Base-by-base conservation (phyloP, 2,329 filamentous ascomycete species). In the Microcyclospora pomicola region DNA sequence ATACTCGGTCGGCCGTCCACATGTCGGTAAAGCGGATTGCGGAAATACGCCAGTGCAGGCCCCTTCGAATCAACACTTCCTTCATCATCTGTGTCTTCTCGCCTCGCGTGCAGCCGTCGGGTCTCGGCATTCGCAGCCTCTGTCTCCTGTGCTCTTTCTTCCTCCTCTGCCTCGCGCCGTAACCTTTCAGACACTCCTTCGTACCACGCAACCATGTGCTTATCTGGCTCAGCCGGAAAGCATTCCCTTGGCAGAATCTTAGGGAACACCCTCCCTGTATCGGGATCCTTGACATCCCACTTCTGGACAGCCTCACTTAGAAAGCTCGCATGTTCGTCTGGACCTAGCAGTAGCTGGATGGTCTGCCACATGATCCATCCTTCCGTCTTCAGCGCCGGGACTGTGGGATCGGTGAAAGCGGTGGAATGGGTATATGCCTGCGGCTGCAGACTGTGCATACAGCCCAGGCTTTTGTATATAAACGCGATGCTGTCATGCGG, bases 351-450 rank as follows among this genome's bases (percentile, higher is more conserved):
- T 15, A 94, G 72, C 62, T 96, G 85, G 39, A 96, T 82, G 0
- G 83, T 85, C 64, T 94, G 81, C 88, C 88, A 98, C 57, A 84
- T 78, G 32, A 88, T 82, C 59, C 93, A 98, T 31, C 91, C 91
- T 52, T 76, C 74, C 0, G 72, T 68, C 28, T 88, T 92, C 39
- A 98, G 65, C 11, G 86, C 83, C 0, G 91, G 91, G 31, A 95
- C 72, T 0, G 73, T 77, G 0, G 88, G 91, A 1, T 77, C 67
- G 3, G 72, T 72, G 56, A 82, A 95, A 30, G 75, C 72, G 34
- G 60, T 59, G 1, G 75, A 74, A 13, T 53, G 49, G 2, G 47
- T 47, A 13, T 47, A 44, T 11, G 49, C 45, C 47, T 92, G 81
- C 13, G 54, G 53, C 49, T 92, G 82, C 19, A 96, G 69, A 35